Evolutionary conservation across 208 protist species (phyloP).

Genomic region (Borovskyia barvae): DNA sequence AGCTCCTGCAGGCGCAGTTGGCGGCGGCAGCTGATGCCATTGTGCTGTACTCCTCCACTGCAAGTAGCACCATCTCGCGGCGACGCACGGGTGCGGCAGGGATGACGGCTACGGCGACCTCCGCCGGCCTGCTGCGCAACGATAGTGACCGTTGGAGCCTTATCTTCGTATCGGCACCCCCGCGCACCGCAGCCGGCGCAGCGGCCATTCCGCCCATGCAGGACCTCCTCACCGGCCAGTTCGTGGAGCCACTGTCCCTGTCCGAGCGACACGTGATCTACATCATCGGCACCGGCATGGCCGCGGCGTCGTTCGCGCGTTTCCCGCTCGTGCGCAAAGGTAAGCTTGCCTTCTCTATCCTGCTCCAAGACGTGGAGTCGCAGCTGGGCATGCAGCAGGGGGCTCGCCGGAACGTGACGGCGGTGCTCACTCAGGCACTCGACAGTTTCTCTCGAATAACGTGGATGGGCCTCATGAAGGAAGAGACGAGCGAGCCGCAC

Average conservation of each 20-base stretch:
- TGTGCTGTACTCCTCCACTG: constrained; percentile 27
- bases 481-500: constrained; percentile 61
- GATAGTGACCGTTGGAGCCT: constrained; percentile 39
- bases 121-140: constrained; percentile 10
- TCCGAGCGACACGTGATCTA: constrained; percentile 76
- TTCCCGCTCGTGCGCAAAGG: constrained; percentile 81
- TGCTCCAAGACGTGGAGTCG: constrained; percentile 84
- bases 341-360: constrained; percentile 64
- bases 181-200: constrained; percentile 28
- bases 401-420: constrained; percentile 64
- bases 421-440: constrained; percentile 63
- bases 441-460: constrained; percentile 85
- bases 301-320: constrained; percentile 63
- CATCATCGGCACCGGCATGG: constrained; percentile 82
- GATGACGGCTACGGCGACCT: background rate
- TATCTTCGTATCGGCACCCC: constrained; percentile 74
- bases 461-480: constrained; percentile 85
- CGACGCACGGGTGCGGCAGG: constrained; percentile 22
- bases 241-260: constrained; percentile 82
- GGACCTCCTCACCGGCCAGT: constrained; percentile 84
- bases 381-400: constrained; percentile 64
- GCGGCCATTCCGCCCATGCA: constrained; percentile 81
- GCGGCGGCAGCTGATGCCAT: constrained; percentile 54
- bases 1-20: constrained; percentile 82
- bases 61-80: constrained; percentile 9